These are phyloP conservation scores for Phycomyces nitens DNA, from an alignment of 192 early-diverging fungal species.

Conservation along the genomic window DNA sequence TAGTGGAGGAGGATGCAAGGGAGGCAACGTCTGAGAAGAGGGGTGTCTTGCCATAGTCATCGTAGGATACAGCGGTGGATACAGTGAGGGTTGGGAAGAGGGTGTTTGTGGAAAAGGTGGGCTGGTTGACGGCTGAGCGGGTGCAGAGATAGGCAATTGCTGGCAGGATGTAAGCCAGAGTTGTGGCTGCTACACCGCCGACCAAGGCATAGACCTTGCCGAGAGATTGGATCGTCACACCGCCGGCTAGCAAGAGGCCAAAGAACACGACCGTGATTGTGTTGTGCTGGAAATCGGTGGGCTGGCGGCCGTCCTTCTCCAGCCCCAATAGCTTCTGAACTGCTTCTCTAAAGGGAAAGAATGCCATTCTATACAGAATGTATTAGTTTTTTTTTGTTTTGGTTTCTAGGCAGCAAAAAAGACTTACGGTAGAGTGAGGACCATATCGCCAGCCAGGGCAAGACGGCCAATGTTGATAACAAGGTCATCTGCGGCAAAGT, in stretches of 20 bases:
- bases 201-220: constrained; percentile 47
- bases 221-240: constrained; percentile 34
- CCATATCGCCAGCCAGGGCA: constrained; percentile 55
- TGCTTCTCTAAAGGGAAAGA: constrained; percentile 46
- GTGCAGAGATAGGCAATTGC: constrained; percentile 38
- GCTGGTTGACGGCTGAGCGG: constrained; percentile 17
- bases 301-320: constrained; percentile 28
- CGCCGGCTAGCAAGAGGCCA: constrained; percentile 26
- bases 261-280: constrained; percentile 39
- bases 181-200: constrained; percentile 49
- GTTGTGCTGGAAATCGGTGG: constrained; percentile 38
- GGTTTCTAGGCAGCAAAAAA: too few relatives aligned
- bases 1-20: constrained; percentile 9
- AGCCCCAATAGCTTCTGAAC: constrained; percentile 45
- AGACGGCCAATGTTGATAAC: constrained; percentile 59
- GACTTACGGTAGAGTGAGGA: constrained; percentile 53
- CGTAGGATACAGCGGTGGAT: not conserved
- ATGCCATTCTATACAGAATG: constrained; percentile 25
- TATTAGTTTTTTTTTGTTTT: too few relatives aligned
- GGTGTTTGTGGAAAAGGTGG: not conserved
- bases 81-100: constrained; percentile 8
- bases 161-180: constrained; percentile 47
- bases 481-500: constrained; percentile 55
- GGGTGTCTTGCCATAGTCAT: constrained; percentile 6
- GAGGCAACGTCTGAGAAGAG: constrained; percentile 8